Percentiles rank a stretch among this genome's conserved stretches.
Conservation (phyloP, 352 stramenopile genomes). For the Blastocystis sp. region DNA sequence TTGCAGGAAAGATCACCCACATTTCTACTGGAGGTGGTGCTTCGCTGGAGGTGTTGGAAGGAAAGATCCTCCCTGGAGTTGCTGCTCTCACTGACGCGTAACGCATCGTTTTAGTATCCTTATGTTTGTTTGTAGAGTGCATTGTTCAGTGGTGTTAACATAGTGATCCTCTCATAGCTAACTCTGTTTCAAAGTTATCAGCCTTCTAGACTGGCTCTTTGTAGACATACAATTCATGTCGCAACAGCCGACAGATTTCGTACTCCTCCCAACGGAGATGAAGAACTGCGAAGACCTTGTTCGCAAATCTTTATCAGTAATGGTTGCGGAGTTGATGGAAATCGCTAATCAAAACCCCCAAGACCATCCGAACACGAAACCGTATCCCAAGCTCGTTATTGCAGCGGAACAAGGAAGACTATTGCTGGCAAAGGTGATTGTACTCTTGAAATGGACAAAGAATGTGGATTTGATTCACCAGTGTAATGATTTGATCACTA, state of each 20-base stretch:
- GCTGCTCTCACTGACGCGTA: conserved; percentile 83
- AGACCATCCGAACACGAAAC: not conserved
- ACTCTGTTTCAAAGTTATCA: not conserved
- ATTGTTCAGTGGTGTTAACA: not conserved
- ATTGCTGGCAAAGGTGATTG: conserved; percentile 12
- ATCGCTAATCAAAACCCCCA: not conserved
- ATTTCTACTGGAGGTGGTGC: conserved; percentile 93
- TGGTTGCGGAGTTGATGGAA: conserved; percentile 41
- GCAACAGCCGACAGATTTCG: not conserved
- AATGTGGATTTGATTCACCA: conserved; percentile 17
- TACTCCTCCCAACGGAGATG: conserved; percentile 9
- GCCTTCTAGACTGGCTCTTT: not conserved
- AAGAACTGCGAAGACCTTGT: conserved; percentile 25
- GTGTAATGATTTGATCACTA: not conserved
- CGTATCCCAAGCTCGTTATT: not conserved
- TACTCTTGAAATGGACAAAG: conserved; percentile 49
- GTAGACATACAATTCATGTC: not conserved
- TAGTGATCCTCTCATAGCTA: not conserved
- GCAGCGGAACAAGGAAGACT: not conserved
- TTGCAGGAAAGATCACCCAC: conserved; percentile 78
- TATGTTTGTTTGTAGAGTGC: conserved; percentile 22
- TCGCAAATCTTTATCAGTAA: not conserved
- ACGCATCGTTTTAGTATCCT: conserved; percentile 63
- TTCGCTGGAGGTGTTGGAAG: conserved; percentile 93
- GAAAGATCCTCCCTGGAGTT: conserved; percentile 94